Conservation (phyloP, 2,329 filamentous ascomycete genomes). For the Xylaria sp. region DNA sequence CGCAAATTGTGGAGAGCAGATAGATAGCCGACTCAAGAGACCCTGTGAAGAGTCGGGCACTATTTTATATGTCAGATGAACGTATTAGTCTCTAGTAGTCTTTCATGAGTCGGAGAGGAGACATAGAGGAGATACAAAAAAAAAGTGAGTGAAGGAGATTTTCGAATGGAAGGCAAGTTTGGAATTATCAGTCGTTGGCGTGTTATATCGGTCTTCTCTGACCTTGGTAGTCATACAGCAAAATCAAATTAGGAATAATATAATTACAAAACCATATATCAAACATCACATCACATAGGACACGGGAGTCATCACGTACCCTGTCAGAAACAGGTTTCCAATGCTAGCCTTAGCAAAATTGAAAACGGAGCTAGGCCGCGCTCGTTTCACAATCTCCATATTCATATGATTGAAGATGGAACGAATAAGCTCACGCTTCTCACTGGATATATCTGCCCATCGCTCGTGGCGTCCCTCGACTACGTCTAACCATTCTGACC, state of each 20-base stretch:
- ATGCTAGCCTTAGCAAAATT: conserved; percentile 81
- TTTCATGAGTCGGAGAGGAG: background rate
- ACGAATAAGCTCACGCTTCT: conserved; percentile 80
- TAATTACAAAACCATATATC: background rate
- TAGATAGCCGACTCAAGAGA: conserved; percentile 95
- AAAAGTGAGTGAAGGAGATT: background rate
- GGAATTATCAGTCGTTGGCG: background rate
- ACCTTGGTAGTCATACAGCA: background rate
- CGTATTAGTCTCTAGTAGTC: background rate
- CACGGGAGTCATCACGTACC: conserved; percentile 51
- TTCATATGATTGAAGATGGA: conserved; percentile 81
- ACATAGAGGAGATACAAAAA: background rate
- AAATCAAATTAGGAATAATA: background rate
- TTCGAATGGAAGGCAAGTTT: background rate
- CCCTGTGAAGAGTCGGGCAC: conserved; percentile 86
- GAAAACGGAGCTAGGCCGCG: conserved; percentile 76
- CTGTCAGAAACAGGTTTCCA: conserved; percentile 83
- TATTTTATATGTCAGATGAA: conserved; percentile 33
- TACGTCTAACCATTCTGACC: conserved; percentile 86
- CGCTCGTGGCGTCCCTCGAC: conserved; percentile 82
- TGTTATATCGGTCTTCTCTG: background rate
- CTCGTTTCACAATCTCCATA: conserved; percentile 80
- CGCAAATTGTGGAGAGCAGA: conserved; percentile 85
- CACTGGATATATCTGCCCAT: conserved; percentile 76
- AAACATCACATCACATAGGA: background rate